A percentile compares a stretch with the other conserved stretches of the same genome.
Evolutionary conservation across 2,329 filamentous ascomycete genomes (phyloP).

Genomic region (Metarhizium anisopliae): DNA sequence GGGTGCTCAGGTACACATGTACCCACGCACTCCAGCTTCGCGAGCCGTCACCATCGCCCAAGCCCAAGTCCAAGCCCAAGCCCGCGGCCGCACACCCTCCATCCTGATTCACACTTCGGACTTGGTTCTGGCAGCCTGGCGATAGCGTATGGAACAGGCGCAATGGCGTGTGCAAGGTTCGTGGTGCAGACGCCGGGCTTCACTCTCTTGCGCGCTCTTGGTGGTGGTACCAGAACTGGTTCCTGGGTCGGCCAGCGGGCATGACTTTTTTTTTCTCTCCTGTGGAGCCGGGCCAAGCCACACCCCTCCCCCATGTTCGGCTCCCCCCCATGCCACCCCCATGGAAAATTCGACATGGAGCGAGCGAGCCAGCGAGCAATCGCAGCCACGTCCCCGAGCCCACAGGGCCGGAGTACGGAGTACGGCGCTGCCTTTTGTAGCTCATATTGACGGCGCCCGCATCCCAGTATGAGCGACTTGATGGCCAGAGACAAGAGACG

Average conservation of each 20-base stretch:
- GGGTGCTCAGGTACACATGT: not conserved
- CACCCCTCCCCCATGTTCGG: not conserved
- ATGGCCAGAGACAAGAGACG: not conserved
- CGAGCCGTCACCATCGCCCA: not conserved
- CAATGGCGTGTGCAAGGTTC: not conserved
- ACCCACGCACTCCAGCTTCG: not conserved
- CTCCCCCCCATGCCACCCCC: not conserved
- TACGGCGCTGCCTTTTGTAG: not conserved
- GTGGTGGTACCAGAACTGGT: not conserved
- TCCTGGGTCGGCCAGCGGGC: slow-evolving; percentile 1
- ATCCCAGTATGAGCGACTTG: slow-evolving; percentile 5
- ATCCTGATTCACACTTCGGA: not conserved
- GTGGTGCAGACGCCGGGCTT: not conserved
- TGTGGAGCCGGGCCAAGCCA: not conserved
- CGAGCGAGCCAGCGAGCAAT: not conserved
- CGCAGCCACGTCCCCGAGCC: not conserved
- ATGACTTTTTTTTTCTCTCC: not conserved
- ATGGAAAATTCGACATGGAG: not conserved
- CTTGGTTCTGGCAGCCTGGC: too few species aligned
- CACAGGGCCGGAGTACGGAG: not conserved
- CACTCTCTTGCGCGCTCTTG: not conserved
- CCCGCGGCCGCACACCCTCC: not conserved
- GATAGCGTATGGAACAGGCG: not conserved
- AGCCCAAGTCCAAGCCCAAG: too few species aligned
- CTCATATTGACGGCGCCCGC: not conserved